Base-by-base conservation (phyloP, 208 protist species). In the Novymonas esmeraldas region DNA sequence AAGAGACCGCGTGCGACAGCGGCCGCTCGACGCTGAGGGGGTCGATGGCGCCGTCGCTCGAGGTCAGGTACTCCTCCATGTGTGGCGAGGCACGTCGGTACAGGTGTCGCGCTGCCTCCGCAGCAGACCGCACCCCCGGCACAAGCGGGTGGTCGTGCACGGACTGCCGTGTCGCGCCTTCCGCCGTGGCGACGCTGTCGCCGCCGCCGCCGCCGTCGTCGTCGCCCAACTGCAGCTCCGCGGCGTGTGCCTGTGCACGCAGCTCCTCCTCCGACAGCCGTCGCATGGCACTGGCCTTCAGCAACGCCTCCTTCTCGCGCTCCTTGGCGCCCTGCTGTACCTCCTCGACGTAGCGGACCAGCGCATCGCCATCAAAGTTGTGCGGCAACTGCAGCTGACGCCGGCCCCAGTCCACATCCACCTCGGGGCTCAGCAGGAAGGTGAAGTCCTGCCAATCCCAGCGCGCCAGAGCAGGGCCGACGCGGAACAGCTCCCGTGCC, bases 361-460 rank as follows among this genome's bases (percentile, higher is more conserved):
- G 79, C 26, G 85, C 85, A 54, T 93, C 85, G 18, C 93, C 93
- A 70, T 95, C 82, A 57, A 97, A 95, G 72, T 95, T 95, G 68
- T 81, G 79, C 24, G 93, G 93, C 48, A 97, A 85, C 26, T 76
- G 70, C 45, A 95, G 61, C 59, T 85, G 72, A 31, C 81, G 74
- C 16, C 76, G 73, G 26, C 55, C 48, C 93, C 93, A 97, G 70
- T 95, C 82, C 10, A 97, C 62, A 63, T 97, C 90, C 39, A 97
- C 72, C 63, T 88, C 78, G 2, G 81, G 77, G 38, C 79, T 75
- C 54, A 97, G 76, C 7, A 93, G 39, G 57, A 97, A 95, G n/a
- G 78, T 87, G 63, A 97, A 93, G 24, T 94, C 93, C 29, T 78
- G 78, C 90, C 93, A 97, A 62, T 97, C 93, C 88, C 87, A 97